phyloP scores from a whole-genome alignment of 2,329 filamentous ascomycete genomes.

The Aspergillus tanneri region DNA sequence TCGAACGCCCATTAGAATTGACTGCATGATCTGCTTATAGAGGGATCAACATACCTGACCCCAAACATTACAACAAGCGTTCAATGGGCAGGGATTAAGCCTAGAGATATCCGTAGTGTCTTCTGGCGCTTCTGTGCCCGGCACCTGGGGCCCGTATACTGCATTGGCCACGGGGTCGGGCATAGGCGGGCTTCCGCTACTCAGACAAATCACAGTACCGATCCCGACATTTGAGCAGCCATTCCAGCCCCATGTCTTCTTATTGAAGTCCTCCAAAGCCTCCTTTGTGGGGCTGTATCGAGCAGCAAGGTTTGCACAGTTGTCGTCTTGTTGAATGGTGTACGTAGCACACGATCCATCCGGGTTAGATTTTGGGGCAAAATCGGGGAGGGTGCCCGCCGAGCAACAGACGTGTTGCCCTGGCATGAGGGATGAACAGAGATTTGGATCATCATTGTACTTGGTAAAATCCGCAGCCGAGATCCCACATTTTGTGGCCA shows the following conservation, averaged over 20 bases:
- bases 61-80: conserved; percentile 1
- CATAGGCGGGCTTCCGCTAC: conserved; percentile 41
- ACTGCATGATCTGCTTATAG: too few relatives aligned
- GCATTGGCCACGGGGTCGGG: conserved; percentile 40
- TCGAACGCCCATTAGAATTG: too few relatives aligned
- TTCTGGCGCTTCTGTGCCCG: conserved; percentile 34
- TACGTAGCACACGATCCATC: conserved; percentile 40
- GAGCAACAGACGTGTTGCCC: conserved; percentile 41
- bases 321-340: conserved; percentile 31
- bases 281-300: not conserved
- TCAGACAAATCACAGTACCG: conserved; percentile 41
- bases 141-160: conserved; percentile 48
- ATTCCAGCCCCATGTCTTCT: conserved; percentile 44
- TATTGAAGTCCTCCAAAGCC: conserved; percentile 41
- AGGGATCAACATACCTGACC: too few relatives aligned
- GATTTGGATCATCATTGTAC: conserved; percentile 33
- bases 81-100: not conserved
- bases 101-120: conserved; percentile 30
- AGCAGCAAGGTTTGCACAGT: conserved; percentile 23
- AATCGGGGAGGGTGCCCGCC: conserved; percentile 34
- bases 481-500: conserved; percentile 45
- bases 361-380: conserved; percentile 32
- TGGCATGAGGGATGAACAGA: conserved; percentile 33
- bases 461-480: conserved; percentile 37
- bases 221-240: conserved; percentile 34